Evolutionary conservation across 2,329 filamentous ascomycete genomes (phyloP).

Genomic region (Trichophyton mentagrophytes): DNA sequence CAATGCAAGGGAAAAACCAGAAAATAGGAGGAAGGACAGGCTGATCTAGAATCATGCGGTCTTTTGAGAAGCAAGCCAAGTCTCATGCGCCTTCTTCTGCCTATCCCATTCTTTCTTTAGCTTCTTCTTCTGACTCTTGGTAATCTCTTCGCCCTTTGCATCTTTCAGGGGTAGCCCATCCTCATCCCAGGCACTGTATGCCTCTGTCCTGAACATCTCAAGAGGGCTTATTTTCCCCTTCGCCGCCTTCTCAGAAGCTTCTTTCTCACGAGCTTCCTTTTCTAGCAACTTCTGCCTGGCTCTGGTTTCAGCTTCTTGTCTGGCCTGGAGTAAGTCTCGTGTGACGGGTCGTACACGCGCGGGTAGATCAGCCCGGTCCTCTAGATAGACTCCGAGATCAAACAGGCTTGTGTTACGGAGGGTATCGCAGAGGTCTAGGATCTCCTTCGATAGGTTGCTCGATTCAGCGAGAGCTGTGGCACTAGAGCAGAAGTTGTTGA

Average conservation of each 20-base stretch:
- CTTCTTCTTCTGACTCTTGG: constrained; percentile 70
- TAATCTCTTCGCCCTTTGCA: constrained; percentile 63
- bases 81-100: constrained; percentile 75
- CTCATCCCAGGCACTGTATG: constrained; percentile 68
- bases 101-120: constrained; percentile 78
- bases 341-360: constrained; percentile 61
- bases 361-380: constrained; percentile 58
- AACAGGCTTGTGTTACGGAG: constrained; percentile 72
- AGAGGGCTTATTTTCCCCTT: constrained; percentile 45
- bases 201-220: constrained; percentile 46
- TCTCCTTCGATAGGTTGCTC: constrained; percentile 53
- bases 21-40: not conserved
- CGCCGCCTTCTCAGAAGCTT: constrained; percentile 39
- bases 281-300: constrained; percentile 41
- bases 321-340: constrained; percentile 41
- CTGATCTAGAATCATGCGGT: not conserved
- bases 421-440: constrained; percentile 63
- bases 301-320: constrained; percentile 37
- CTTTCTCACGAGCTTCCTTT: constrained; percentile 46
- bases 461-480: constrained; percentile 27
- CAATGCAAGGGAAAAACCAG: not conserved
- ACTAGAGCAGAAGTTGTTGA: constrained; percentile 29
- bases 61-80: constrained; percentile 31
- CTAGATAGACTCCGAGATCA: constrained; percentile 72
- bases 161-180: constrained; percentile 69